Percentiles rank a stretch among this genome's conserved stretches.
These are phyloP conservation scores for Verticillium tricorpus DNA, from an alignment of 2,329 filamentous ascomycete species.

Conservation along the genomic window DNA sequence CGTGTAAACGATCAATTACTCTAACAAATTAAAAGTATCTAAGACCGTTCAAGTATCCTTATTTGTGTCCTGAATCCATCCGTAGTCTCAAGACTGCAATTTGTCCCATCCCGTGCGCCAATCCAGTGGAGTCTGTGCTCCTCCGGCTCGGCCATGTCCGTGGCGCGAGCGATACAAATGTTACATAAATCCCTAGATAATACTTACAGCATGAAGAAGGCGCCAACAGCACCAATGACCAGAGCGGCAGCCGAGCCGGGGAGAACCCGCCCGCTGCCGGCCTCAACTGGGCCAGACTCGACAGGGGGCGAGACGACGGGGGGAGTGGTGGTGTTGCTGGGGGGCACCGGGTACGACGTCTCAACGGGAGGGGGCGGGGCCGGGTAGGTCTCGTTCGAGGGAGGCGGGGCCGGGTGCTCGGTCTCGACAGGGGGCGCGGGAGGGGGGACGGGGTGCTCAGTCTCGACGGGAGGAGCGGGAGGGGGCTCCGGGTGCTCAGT, in stretches of 20 bases:
- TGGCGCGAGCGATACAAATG: not conserved
- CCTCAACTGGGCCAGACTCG: conserved; percentile 6
- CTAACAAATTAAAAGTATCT: not conserved
- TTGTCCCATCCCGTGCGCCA: not conserved
- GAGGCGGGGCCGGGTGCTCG: conserved; percentile 5
- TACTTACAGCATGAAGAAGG: conserved; percentile 28
- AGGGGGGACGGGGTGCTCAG: conserved; percentile 5
- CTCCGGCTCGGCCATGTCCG: not conserved
- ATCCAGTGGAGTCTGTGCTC: not conserved
- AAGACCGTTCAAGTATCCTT: not conserved
- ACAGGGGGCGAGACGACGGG: conserved; percentile 16
- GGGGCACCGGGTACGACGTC: conserved; percentile 12
- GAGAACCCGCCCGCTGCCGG: conserved; percentile 18
- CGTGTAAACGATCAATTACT: not conserved
- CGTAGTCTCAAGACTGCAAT: not conserved
- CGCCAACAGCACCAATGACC: conserved; percentile 25
- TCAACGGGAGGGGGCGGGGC: conserved; percentile 5
- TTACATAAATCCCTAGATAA: not conserved
- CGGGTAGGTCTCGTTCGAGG: conserved; percentile 8
- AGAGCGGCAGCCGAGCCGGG: conserved; percentile 28
- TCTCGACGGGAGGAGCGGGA: conserved; percentile 27
- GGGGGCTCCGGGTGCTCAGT: not conserved
- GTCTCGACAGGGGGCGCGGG: conserved; percentile 6
- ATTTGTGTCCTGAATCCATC: not conserved
- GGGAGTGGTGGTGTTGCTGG: conserved; percentile 15